phyloP scores from a whole-genome alignment of 352 stramenopile species.

The Phytophthora gonapodyides region DNA sequence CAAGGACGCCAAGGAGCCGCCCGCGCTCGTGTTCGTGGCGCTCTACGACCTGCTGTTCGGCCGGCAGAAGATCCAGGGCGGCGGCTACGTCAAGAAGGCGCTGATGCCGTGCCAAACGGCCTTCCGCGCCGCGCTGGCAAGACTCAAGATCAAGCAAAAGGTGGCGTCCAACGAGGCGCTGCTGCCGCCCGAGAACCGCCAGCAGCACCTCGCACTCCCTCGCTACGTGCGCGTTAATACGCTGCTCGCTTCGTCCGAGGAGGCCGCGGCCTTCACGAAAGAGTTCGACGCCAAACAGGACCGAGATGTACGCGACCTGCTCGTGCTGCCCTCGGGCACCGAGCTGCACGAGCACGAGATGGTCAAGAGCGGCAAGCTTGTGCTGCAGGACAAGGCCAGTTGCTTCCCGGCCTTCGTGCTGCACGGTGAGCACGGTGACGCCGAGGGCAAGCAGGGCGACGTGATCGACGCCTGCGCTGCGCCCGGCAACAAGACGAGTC shows the following conservation, averaged over 20 bases:
- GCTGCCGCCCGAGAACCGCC: constrained; percentile 78
- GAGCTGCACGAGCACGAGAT: constrained; percentile 87
- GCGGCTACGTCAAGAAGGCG: constrained; percentile 88
- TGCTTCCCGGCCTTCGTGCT: constrained; percentile 97
- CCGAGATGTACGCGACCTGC: constrained; percentile 87
- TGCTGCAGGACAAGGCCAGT: constrained; percentile 98
- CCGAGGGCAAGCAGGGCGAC: constrained; percentile 61
- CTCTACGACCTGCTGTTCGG: constrained; percentile 91
- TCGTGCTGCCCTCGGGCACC: constrained; percentile 90
- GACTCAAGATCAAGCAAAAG: constrained; percentile 84
- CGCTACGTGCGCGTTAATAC: constrained; percentile 96
- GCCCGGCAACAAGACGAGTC: constrained; percentile 99
- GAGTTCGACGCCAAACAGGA: constrained; percentile 75
- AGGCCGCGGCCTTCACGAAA: constrained; percentile 50
- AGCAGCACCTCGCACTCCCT: constrained; percentile 66
- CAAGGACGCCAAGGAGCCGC: constrained; percentile 43
- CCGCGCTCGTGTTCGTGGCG: constrained; percentile 77
- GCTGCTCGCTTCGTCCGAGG: constrained; percentile 58
- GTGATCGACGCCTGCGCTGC: constrained; percentile 97
- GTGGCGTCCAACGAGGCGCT: constrained; percentile 81
- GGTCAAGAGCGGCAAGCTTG: constrained; percentile 84
- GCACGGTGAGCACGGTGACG: constrained; percentile 67
- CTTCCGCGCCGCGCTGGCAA: constrained; percentile 74
- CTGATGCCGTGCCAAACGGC: constrained; percentile 76
- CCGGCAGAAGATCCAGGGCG: constrained; percentile 84